These are phyloP conservation scores for Hyaloscypha hepaticicola DNA, from an alignment of 495 filamentous ascomycete species.

Conservation along the genomic window DNA sequence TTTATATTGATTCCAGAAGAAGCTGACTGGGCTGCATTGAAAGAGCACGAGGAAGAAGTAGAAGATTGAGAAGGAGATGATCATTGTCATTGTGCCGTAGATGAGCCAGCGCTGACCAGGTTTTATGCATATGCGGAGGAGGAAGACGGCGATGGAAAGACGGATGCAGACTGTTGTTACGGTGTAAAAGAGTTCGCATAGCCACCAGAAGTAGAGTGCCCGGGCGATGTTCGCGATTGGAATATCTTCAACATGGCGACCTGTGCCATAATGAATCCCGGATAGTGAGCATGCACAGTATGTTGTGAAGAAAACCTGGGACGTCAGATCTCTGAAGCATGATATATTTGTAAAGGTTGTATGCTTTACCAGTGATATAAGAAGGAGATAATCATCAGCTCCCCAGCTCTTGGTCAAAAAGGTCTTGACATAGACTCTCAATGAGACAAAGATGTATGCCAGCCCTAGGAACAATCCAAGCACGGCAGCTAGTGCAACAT, in stretches of 20 bases:
- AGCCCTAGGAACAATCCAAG: constrained; percentile 24
- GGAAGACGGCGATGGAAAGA: constrained; percentile 41
- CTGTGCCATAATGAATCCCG: constrained; percentile 25
- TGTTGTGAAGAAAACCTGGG: constrained; percentile 21
- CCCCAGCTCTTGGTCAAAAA: constrained; percentile 25
- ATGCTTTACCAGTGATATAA: constrained; percentile 21
- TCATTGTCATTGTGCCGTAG: constrained; percentile 31
- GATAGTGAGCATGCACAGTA: constrained; percentile 12
- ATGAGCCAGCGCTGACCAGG: constrained; percentile 38
- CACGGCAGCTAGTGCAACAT: constrained; percentile 18
- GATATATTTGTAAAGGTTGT: neutral
- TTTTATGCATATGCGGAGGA: constrained; percentile 38
- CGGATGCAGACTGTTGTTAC: constrained; percentile 39
- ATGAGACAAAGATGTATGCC: constrained; percentile 23
- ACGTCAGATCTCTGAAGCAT: neutral
- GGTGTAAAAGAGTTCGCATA: constrained; percentile 38
- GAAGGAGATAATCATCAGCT: constrained; percentile 24
- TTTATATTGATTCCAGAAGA: constrained; percentile 39
- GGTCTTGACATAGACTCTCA: constrained; percentile 27
- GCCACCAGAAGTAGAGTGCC: constrained; percentile 27
- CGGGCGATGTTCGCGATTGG: constrained; percentile 11
- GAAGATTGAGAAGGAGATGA: constrained; percentile 31
- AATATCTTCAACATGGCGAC: constrained; percentile 19
- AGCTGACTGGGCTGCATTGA: constrained; percentile 39
- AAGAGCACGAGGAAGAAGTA: constrained; percentile 43